Evolutionary conservation across 2,329 filamentous ascomycete species (phyloP).

Genomic region (Fusarium torulosum): DNA sequence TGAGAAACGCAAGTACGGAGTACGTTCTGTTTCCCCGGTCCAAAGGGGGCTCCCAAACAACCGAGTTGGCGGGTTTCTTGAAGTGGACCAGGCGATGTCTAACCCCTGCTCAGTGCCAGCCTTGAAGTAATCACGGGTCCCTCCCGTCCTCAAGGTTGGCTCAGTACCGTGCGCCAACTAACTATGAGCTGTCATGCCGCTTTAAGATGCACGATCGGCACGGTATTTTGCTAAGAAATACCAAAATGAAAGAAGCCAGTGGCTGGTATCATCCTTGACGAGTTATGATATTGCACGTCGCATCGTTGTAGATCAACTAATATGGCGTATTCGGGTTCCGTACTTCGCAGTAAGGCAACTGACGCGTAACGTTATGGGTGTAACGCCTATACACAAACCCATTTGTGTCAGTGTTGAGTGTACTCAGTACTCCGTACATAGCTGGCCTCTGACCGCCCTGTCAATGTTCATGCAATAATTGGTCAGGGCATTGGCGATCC

Average conservation of each 20-base stretch:
- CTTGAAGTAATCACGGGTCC: slow-evolving; percentile 34
- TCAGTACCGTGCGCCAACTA: slow-evolving; percentile 20
- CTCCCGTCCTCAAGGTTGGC: slow-evolving; percentile 21
- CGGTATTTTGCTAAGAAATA: slow-evolving; percentile 18
- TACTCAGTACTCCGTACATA: slow-evolving; percentile 4
- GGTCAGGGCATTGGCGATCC: slow-evolving; percentile 32
- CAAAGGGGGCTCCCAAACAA: slow-evolving; percentile 42
- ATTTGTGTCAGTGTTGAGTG: neutral
- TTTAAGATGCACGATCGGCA: slow-evolving; percentile 21
- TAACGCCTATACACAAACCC: slow-evolving; percentile 1
- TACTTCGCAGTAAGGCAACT: neutral
- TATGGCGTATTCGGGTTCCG: slow-evolving; percentile 1
- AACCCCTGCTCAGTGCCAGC: slow-evolving; percentile 20
- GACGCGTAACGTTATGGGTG: slow-evolving; percentile 10
- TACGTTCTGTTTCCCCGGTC: slow-evolving; percentile 39
- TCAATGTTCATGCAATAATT: slow-evolving; percentile 24
- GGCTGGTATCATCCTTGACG: slow-evolving; percentile 16
- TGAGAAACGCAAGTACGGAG: slow-evolving; percentile 20
- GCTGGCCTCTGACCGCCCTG: slow-evolving; percentile 38
- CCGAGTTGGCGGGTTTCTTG: slow-evolving; percentile 45
- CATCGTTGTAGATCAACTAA: neutral
- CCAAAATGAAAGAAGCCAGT: slow-evolving; percentile 13
- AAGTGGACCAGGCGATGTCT: slow-evolving; percentile 31
- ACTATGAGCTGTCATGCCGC: slow-evolving; percentile 20
- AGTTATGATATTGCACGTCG: neutral